Evolutionary conservation across 164 flowering plant species (phyloP), one percentile per base, ranked within the genome.

Genomic region (Aristolochia californica): DNA sequence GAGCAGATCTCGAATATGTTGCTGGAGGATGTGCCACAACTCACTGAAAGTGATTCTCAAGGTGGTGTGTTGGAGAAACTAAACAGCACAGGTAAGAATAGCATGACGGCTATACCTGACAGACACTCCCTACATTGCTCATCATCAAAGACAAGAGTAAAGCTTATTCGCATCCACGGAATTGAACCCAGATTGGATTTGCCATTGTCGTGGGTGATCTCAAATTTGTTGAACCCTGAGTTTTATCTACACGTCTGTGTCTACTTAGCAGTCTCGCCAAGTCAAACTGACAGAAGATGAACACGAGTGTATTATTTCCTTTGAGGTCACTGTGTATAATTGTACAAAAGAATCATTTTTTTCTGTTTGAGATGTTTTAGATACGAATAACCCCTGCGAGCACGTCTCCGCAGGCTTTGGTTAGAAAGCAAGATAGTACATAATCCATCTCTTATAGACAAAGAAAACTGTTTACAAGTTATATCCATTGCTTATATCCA

Each of bases 181-280:
- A 90, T 90, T 61, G 81, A 85, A 70, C 97, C 96, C 52, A 79
- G 77, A 58, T 49, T 81, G 72, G 95, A 81, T 49, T 76, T 90
- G 59, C 97, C 99, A 2, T 87, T 94, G 67, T 73, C 90, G 28
- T 94, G 99, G 97, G 81, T 87, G 40, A 89, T 72, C 3, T 83
- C 80, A 72, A 85, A 90, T 70, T 79, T 94, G 68, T 81, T 78
- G 77, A 77, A 83, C 64, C 96, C 95, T 2, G 99, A 94, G 43
- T 68, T 82, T 70, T 89, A 76, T 68, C 90, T 93, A 64, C 97
- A 94, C 65, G 75, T 94, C 4, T 84, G 85, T 77, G 79, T 90
- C 24, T 85, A 44, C 64, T 53, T 89, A 48, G 78, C 58, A 67
- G 68, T 74, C 75, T 62, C 76, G 0, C 61, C 48, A 48, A 65